phyloP scores from a whole-genome alignment of 352 stramenopile species.

The Pythium guiyangense region DNA sequence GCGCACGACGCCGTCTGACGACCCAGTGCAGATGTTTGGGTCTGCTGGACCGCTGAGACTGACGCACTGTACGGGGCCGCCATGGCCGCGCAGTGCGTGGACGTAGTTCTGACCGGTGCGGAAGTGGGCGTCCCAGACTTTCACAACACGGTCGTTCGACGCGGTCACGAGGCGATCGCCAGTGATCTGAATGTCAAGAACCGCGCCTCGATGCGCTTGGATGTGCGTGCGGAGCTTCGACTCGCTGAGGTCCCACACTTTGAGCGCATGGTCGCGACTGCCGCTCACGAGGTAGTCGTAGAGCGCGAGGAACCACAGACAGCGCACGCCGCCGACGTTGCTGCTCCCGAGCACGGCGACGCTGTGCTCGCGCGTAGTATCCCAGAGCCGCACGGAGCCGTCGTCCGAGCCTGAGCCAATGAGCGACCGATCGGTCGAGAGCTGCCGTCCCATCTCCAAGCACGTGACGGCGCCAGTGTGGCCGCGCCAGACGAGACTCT shows the following conservation, averaged over 20 bases:
- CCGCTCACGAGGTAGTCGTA: slow-evolving; percentile 60
- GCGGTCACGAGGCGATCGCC: slow-evolving; percentile 70
- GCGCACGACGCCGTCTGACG: slow-evolving; percentile 66
- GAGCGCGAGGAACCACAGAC: slow-evolving; percentile 55
- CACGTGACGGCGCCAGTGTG: slow-evolving; percentile 60
- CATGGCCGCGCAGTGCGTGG: slow-evolving; percentile 58
- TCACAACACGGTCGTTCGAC: slow-evolving; percentile 69
- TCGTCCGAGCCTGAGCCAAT: slow-evolving; percentile 68
- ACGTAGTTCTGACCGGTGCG: slow-evolving; percentile 36
- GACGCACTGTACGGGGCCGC: slow-evolving; percentile 63
- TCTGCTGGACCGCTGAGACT: slow-evolving; percentile 67
- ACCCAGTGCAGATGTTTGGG: slow-evolving; percentile 72
- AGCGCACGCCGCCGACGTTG: slow-evolving; percentile 35
- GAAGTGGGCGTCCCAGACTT: slow-evolving; percentile 79
- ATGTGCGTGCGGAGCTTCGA: slow-evolving; percentile 54
- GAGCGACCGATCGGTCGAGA: slow-evolving; percentile 47
- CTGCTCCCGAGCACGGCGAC: slow-evolving; percentile 42
- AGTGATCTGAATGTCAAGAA: slow-evolving; percentile 69
- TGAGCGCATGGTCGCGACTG: slow-evolving; percentile 43
- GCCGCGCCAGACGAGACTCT: slow-evolving; percentile 56
- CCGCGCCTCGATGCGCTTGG: slow-evolving; percentile 39
- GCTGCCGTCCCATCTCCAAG: slow-evolving; percentile 68
- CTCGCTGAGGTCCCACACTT: slow-evolving; percentile 65
- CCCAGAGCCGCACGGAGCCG: slow-evolving; percentile 69
- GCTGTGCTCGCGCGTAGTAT: slow-evolving; percentile 56